phyloP scores from a whole-genome alignment of 768 basidiomycete species.

The Boletus sp. region DNA sequence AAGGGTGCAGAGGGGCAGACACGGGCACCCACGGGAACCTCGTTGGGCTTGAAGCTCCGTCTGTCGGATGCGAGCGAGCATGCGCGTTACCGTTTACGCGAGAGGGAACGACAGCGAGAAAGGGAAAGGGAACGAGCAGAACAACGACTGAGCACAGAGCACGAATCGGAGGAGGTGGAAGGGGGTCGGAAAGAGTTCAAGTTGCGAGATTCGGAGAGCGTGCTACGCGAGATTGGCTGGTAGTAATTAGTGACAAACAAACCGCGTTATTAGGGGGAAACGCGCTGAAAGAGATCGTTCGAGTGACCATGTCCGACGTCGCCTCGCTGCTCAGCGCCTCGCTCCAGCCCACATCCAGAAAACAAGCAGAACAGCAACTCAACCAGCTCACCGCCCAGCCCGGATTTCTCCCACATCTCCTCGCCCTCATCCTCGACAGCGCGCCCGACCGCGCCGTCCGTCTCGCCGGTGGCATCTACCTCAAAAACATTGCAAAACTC shows the following conservation, averaged over 20 bases:
- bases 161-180: too few relatives aligned
- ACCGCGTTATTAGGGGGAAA: neutral
- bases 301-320: slow-evolving; percentile 56
- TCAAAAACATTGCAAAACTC: slow-evolving; percentile 86
- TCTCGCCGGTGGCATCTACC: slow-evolving; percentile 83
- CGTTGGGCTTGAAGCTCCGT: slow-evolving; percentile 18
- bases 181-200: slow-evolving; percentile 1
- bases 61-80: slow-evolving; percentile 26
- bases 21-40: slow-evolving; percentile 1
- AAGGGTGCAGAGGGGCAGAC: neutral
- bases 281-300: neutral
- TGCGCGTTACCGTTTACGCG: slow-evolving; percentile 18
- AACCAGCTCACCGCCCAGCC: slow-evolving; percentile 61
- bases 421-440: slow-evolving; percentile 71
- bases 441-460: slow-evolving; percentile 65
- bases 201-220: slow-evolving; percentile 20
- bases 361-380: slow-evolving; percentile 80
- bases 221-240: slow-evolving; percentile 22
- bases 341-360: slow-evolving; percentile 63
- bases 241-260: slow-evolving; percentile 15
- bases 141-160: neutral
- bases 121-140: neutral
- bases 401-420: slow-evolving; percentile 77
- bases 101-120: slow-evolving; percentile 5
- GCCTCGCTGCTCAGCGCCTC: slow-evolving; percentile 69